Conservation (phyloP, 495 filamentous ascomycete species). For the Xylaria bambusicola region DNA sequence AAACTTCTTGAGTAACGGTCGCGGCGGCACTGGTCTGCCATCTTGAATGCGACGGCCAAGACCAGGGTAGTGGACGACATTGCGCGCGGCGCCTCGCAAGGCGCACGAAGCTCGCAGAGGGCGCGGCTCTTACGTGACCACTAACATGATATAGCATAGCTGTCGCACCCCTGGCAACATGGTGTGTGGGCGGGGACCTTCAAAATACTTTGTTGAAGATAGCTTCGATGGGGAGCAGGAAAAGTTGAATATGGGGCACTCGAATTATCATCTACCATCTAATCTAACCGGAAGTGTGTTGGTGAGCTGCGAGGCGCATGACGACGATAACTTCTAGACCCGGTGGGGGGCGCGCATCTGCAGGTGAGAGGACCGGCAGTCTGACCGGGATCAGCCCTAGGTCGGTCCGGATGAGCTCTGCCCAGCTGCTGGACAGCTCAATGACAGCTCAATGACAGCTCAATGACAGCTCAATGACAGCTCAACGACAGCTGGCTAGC, state of each 20-base stretch:
- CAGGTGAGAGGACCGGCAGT: too few species aligned
- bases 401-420: too few species aligned
- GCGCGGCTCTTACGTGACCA: slow-evolving; percentile 38
- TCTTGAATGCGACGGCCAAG: slow-evolving; percentile 35
- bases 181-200: too few species aligned
- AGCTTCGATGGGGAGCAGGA: neutral
- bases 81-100: slow-evolving; percentile 38
- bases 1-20: slow-evolving; percentile 18
- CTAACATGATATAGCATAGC: slow-evolving; percentile 44
- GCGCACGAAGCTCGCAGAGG: slow-evolving; percentile 42
- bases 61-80: slow-evolving; percentile 20
- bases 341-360: neutral
- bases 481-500: neutral
- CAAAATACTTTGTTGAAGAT: too few species aligned
- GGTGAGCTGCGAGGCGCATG: too few species aligned
- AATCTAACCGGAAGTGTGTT: too few species aligned
- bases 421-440: neutral
- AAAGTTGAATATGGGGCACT: slow-evolving; percentile 8
- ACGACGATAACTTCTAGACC: neutral
- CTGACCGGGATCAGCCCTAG: too few species aligned
- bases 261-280: too few species aligned
- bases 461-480: too few species aligned
- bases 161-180: slow-evolving; percentile 27
- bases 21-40: slow-evolving; percentile 38
- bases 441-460: too few species aligned